Base-by-base conservation (phyloP, 2,329 filamentous ascomycete genomes). In the Triangularia verruculosa region DNA sequence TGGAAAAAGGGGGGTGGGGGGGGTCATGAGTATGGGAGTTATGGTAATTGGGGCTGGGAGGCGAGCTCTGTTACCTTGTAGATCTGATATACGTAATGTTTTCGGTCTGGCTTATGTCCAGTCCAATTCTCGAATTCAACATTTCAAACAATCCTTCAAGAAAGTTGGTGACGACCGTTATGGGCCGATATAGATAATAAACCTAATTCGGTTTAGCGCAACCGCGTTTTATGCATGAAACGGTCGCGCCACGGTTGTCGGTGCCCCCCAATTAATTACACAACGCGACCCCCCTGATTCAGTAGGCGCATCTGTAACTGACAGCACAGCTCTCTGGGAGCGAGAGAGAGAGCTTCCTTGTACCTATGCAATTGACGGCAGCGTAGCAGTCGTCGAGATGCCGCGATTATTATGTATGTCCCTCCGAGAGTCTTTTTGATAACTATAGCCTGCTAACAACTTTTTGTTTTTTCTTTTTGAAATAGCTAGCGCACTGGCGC, bases 401-500 rank as follows among this genome's bases (percentile, higher is more conserved):
- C 81, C 83, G 72, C 80, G 82, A 71, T 74, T 86, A 70, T 74
- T 86, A 57, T 81, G 83, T 86, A 73, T 75, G 82, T 73, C 20
- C 20, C 28, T 8, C 47, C 12, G 6, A 57, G 5, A 17, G n/a
- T n/a, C n/a, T 20, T 28, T 25, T 6, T 20, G 4, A 30, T n/a
- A 0, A 24, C 15, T 32, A 20, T 1, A 20, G n/a, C n/a, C 17
- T 20, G 27, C 58, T 64, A 57, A 67, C 61, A 3, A 6, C 30
- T 57, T n/a, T n/a, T n/a, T 27, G 13, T 51, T 52, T 65, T 59
- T 25, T n/a, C 34, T 55, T 27, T 15, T 47, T 13, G n/a, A n/a
- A 51, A 39, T 64, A 87, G 84, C 84, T 68, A 81, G 89, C 71
- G 81, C 88, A 67, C 78, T 91, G 71, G 85, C 85, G 70, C 81